A percentile compares a stretch with the other conserved stretches of the same genome.
Evolutionary conservation across 306 rosid genomes (phyloP).

Genomic region (Prunus kanzakura): DNA sequence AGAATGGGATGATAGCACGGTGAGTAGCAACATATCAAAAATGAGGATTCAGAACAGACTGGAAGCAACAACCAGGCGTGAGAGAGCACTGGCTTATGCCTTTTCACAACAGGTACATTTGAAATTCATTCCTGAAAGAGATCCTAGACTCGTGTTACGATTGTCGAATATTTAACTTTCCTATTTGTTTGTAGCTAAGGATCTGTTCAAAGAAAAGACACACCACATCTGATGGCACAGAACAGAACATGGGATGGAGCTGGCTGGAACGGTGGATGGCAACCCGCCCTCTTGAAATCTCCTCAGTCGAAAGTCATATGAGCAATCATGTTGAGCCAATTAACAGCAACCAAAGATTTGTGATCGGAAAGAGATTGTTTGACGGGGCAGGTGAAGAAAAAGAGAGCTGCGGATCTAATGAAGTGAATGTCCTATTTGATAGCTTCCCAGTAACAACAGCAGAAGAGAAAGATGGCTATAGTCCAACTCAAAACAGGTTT

Average conservation of each 20-base stretch:
- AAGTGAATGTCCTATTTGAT: slow-evolving; percentile 58
- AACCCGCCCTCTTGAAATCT: slow-evolving; percentile 65
- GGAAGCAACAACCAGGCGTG: slow-evolving; percentile 86
- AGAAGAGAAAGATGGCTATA: slow-evolving; percentile 32
- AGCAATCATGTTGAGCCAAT: slow-evolving; percentile 36
- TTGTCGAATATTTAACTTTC: not conserved
- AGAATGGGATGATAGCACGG: slow-evolving; percentile 95
- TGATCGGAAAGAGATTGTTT: slow-evolving; percentile 37
- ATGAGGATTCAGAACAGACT: slow-evolving; percentile 78
- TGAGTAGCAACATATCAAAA: slow-evolving; percentile 80
- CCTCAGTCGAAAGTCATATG: slow-evolving; percentile 49
- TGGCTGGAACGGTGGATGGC: slow-evolving; percentile 99
- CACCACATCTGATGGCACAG: slow-evolving; percentile 38
- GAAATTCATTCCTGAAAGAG: not conserved
- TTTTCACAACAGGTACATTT: slow-evolving; percentile 84
- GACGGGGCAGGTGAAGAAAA: slow-evolving; percentile 67
- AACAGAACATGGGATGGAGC: slow-evolving; percentile 83
- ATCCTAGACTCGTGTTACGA: not conserved
- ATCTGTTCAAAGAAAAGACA: slow-evolving; percentile 72
- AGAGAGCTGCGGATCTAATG: slow-evolving; percentile 95
- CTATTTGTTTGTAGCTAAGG: slow-evolving; percentile 47
- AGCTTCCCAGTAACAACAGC: slow-evolving; percentile 34
- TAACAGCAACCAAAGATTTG: slow-evolving; percentile 26
- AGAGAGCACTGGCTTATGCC: slow-evolving; percentile 95
- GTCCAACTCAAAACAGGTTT: slow-evolving; percentile 36